Evolutionary conservation across 768 basidiomycete species (phyloP).

Genomic region (Russula earlei): DNA sequence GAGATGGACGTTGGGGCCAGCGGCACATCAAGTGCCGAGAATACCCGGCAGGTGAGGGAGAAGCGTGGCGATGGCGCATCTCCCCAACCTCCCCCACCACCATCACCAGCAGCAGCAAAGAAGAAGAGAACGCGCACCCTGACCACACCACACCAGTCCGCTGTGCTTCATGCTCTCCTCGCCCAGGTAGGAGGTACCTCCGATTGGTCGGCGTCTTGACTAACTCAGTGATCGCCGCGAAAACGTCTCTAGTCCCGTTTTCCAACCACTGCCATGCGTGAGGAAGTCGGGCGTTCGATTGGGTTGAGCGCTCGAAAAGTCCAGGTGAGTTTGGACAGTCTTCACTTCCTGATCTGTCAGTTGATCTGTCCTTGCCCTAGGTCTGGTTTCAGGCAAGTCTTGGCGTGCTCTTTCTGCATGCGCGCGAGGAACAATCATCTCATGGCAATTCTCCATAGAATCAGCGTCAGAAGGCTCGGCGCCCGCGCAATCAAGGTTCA

Average conservation of each 20-base stretch:
- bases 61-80: constrained; percentile 21
- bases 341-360: constrained; percentile 9
- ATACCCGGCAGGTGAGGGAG: constrained; percentile 16
- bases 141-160: constrained; percentile 82
- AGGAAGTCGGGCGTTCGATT: constrained; percentile 79
- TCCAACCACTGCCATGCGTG: constrained; percentile 78
- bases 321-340: constrained; percentile 46
- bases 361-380: constrained; percentile 30
- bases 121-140: constrained; percentile 78
- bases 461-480: constrained; percentile 79
- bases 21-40: constrained; percentile 31
- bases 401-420: constrained; percentile 2
- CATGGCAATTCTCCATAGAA: constrained; percentile 40
- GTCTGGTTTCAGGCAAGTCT: constrained; percentile 80
- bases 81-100: constrained; percentile 24
- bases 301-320: constrained; percentile 88
- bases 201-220: constrained; percentile 1
- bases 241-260: constrained; percentile 61
- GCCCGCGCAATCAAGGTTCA: constrained; percentile 53
- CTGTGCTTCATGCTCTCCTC: constrained; percentile 79
- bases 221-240: neutral
- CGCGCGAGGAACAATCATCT: constrained; percentile 3
- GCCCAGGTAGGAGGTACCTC: constrained; percentile 50
- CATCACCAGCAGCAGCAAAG: constrained; percentile 41
- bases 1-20: constrained; percentile 42